Percentiles rank a stretch among this genome's conserved stretches.
These are phyloP conservation scores for Fusarium anguioides DNA, from an alignment of 2,329 filamentous ascomycete species.

Conservation along the genomic window DNA sequence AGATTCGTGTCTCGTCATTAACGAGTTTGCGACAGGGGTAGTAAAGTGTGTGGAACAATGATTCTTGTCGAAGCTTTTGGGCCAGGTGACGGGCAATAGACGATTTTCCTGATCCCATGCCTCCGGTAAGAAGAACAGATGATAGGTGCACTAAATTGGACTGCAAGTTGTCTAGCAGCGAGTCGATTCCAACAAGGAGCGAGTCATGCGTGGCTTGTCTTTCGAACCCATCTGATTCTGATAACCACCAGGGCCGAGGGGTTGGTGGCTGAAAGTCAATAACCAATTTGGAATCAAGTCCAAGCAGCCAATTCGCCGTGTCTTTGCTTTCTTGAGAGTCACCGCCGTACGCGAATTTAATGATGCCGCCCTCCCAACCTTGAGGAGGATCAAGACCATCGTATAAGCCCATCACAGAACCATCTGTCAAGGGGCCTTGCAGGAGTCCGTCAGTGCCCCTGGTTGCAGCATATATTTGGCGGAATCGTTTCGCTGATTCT, in stretches of 20 bases:
- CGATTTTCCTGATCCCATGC: constrained; percentile 90
- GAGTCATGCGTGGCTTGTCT: constrained; percentile 68
- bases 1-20: constrained; percentile 89
- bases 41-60: constrained; percentile 84
- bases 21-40: constrained; percentile 88
- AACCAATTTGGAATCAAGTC: constrained; percentile 77
- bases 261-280: constrained; percentile 83
- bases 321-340: constrained; percentile 60
- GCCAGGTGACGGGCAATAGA: constrained; percentile 81
- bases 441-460: constrained; percentile 71
- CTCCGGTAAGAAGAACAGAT: constrained; percentile 89
- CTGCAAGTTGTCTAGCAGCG: constrained; percentile 76
- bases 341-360: constrained; percentile 73
- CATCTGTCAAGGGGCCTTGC: constrained; percentile 88
- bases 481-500: constrained; percentile 77
- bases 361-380: constrained; percentile 84
- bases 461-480: constrained; percentile 73
- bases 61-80: constrained; percentile 75
- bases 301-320: constrained; percentile 75
- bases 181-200: constrained; percentile 85
- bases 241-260: constrained; percentile 69
- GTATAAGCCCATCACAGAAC: constrained; percentile 75
- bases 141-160: constrained; percentile 85
- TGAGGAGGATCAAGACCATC: constrained; percentile 64
- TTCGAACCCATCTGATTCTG: constrained; percentile 59